Evolutionary conservation across 805 yeast species (phyloP).

Genomic region (Candida pini): DNA sequence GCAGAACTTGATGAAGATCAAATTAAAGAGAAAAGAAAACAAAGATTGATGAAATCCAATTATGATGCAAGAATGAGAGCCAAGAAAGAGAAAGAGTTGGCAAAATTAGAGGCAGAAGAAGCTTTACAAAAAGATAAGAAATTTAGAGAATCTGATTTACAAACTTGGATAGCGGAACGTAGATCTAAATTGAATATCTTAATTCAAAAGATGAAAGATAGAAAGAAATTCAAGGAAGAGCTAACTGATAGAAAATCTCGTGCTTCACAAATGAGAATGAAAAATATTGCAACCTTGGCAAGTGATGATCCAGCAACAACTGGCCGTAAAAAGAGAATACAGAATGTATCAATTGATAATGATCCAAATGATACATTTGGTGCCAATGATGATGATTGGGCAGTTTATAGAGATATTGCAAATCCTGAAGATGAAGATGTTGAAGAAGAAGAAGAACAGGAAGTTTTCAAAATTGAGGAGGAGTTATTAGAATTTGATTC

Average conservation of each 20-base stretch:
- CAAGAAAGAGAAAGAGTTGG: constrained; percentile 68
- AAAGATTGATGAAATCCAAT: constrained; percentile 75
- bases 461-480: constrained; percentile 59
- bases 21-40: constrained; percentile 81
- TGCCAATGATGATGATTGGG: constrained; percentile 94
- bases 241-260: constrained; percentile 83
- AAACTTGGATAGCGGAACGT: constrained; percentile 75
- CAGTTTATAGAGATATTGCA: constrained; percentile 77
- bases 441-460: constrained; percentile 66
- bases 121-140: constrained; percentile 61
- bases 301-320: constrained; percentile 40
- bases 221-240: constrained; percentile 66
- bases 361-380: constrained; percentile 95
- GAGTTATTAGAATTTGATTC: constrained; percentile 80
- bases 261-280: constrained; percentile 92
- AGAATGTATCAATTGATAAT: constrained; percentile 68
- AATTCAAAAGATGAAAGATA: constrained; percentile 60
- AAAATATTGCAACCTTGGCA: constrained; percentile 81
- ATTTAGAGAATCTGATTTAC: constrained; percentile 71
- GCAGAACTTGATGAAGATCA: constrained; percentile 75
- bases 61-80: constrained; percentile 84
- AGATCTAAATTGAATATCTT: constrained; percentile 53
- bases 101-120: constrained; percentile 53
- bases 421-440: constrained; percentile 72
- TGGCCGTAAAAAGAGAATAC: constrained; percentile 39